phyloP scores from a whole-genome alignment of 495 filamentous ascomycete genomes.

The Aspergillus biplanus region DNA sequence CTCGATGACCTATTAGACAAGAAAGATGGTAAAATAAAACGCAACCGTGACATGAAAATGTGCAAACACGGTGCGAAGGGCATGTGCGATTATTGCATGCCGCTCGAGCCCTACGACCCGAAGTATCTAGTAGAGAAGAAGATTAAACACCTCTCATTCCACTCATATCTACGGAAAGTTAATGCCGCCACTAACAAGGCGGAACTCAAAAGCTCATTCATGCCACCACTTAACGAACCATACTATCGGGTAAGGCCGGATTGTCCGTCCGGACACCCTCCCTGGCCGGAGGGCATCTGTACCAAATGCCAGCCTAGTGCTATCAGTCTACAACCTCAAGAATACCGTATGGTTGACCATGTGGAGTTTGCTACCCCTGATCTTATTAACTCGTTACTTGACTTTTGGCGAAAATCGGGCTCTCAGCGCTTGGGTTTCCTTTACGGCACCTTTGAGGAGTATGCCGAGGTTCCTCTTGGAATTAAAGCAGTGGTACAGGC shows the following conservation, averaged over 20 bases:
- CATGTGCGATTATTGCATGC: constrained; percentile 99
- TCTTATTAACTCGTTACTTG: constrained; percentile 82
- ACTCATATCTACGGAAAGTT: constrained; percentile 90
- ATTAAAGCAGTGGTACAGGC: constrained; percentile 97
- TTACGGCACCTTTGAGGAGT: constrained; percentile 90
- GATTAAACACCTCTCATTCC: constrained; percentile 97
- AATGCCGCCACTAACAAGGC: constrained; percentile 96
- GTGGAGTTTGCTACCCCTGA: constrained; percentile 88
- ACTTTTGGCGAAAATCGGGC: constrained; percentile 85
- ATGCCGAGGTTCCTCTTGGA: constrained; percentile 88
- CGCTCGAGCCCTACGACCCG: constrained; percentile 88
- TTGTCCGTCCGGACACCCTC: constrained; percentile 90
- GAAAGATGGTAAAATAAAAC: constrained; percentile 89
- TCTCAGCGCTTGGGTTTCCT: constrained; percentile 86
- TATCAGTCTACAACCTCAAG: constrained; percentile 91
- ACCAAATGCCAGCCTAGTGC: constrained; percentile 98
- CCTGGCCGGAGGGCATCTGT: constrained; percentile 98
- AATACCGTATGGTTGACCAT: constrained; percentile 98
- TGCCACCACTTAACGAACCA: constrained; percentile 92
- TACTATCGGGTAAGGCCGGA: constrained; percentile 87
- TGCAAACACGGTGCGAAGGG: constrained; percentile 94
- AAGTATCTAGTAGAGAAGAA: constrained; percentile 91
- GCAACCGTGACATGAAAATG: constrained; percentile 78
- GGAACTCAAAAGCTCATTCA: constrained; percentile 87
- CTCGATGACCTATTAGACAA: constrained; percentile 86